Base-by-base conservation (phyloP, 75 land plant species). In the Sequoiadendron giganteum region DNA sequence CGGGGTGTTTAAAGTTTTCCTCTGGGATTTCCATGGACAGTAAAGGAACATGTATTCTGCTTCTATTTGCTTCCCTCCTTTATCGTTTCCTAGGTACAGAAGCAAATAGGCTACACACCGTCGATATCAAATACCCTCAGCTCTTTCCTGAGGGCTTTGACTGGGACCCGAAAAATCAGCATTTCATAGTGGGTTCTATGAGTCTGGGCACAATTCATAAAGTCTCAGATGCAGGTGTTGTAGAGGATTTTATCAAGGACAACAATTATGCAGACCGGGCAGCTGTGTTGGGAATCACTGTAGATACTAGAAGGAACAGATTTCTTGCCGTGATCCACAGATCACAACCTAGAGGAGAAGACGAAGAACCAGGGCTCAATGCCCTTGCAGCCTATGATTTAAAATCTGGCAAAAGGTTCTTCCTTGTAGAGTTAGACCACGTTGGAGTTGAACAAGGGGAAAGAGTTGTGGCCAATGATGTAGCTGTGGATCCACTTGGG, bases 371-470 rank as follows among this genome's bases (percentile, higher is more conserved):
- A 8, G 77, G 85, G 61, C 90, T 89, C 91, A 76, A 86, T 90
- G 93, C 95, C 78, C 91, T 97, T 87, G 97, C 92, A 77, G 91
- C 94, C 85, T 97, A 94, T 91, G 94, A 97, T 78, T 91, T 97
- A 89, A 90, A 90, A 68, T 85, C 94, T 85, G 87, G 78, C 86
- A 42, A 78, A 40, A 90, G 93, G 73, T 14, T 47, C 3, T n/a
- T 82, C 52, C 47, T 82, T 82, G 84, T 45, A 47, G 49, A 43
- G n/a, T 30, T 82, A 11, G 49, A 47, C 30, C 49, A 45, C 9
- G 43, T 47, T 82, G 84, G 49, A 13, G 84, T 47, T 28, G 77
- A 75, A 11, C 38, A 34, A 75, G 77, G 38, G 34, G 77, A 75
- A 34, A 75, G 47, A 83, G 58, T 84, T 32, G 39, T 3, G 48